phyloP scores from a whole-genome alignment of 2,329 filamentous ascomycete genomes.

The Alternaria dauci region DNA sequence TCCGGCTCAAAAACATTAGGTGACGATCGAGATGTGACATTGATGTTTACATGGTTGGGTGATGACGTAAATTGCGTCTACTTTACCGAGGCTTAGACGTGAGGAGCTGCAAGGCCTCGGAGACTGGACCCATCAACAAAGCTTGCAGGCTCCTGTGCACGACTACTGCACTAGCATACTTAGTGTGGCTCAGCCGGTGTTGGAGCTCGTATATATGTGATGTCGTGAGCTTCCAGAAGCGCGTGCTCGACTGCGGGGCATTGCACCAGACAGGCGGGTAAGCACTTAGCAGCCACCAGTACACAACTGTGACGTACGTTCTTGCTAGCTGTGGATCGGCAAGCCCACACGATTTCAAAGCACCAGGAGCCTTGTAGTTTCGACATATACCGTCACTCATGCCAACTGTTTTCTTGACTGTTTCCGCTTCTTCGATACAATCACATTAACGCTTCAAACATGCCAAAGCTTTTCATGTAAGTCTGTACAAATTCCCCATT shows the following conservation, averaged over 20 bases:
- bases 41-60: constrained; percentile 6
- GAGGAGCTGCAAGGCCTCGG: constrained; percentile 16
- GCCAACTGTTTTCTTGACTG: not conserved
- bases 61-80: constrained; percentile 32
- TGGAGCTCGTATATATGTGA: not conserved
- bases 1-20: not conserved
- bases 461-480: constrained; percentile 44
- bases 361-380: not conserved
- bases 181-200: not conserved
- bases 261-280: not conserved
- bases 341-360: not conserved
- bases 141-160: not conserved
- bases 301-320: constrained; percentile 19
- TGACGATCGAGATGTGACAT: not conserved
- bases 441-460: constrained; percentile 8
- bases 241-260: not conserved
- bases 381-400: not conserved
- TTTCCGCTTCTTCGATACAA: not conserved
- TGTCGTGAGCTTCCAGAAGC: not conserved
- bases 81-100: constrained; percentile 31
- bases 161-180: not conserved
- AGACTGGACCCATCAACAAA: not conserved
- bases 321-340: constrained; percentile 6
- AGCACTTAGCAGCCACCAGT: not conserved
- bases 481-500: not conserved